Conservation (phyloP, 2,329 filamentous ascomycete genomes). For the Nectriaceae sp. region DNA sequence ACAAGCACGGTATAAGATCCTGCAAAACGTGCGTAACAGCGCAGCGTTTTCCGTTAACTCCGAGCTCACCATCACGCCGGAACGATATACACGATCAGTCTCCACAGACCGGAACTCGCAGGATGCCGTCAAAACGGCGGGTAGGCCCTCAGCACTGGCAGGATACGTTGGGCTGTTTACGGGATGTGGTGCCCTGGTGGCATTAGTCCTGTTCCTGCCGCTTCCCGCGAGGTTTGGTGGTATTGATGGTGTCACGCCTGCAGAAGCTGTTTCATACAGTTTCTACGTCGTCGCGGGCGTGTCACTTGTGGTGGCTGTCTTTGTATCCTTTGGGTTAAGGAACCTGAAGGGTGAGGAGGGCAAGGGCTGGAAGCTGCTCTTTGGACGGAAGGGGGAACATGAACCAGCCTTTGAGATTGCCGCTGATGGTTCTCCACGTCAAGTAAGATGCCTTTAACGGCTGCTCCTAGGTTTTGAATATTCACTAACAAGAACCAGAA, state of each 20-base stretch:
- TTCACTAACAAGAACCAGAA: constrained; percentile 25
- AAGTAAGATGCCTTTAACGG: constrained; percentile 25
- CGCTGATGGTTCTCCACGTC: constrained; percentile 20
- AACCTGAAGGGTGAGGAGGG: constrained; percentile 70
- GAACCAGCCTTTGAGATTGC: constrained; percentile 15
- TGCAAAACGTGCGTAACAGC: constrained; percentile 53
- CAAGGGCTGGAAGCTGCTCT: constrained; percentile 68
- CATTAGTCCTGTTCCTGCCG: constrained; percentile 80
- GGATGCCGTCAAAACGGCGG: constrained; percentile 28
- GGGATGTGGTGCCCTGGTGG: constrained; percentile 86
- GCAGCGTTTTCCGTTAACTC: constrained; percentile 70
- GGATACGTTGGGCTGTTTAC: constrained; percentile 92
- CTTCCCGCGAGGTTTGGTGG: constrained; percentile 78
- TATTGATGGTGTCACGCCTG: constrained; percentile 69
- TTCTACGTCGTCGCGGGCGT: constrained; percentile 84
- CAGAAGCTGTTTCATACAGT: constrained; percentile 74
- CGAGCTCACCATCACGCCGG: constrained; percentile 74
- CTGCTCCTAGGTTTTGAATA: not conserved
- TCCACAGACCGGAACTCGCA: constrained; percentile 30
- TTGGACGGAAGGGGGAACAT: constrained; percentile 41
- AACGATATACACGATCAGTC: constrained; percentile 49
- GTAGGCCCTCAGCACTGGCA: constrained; percentile 66
- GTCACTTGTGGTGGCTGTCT: constrained; percentile 69
- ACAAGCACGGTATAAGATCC: constrained; percentile 35
- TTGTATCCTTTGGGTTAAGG: constrained; percentile 78